Evolutionary conservation across 2,329 filamentous ascomycete genomes (phyloP).

Genomic region (Cadophora sp.): DNA sequence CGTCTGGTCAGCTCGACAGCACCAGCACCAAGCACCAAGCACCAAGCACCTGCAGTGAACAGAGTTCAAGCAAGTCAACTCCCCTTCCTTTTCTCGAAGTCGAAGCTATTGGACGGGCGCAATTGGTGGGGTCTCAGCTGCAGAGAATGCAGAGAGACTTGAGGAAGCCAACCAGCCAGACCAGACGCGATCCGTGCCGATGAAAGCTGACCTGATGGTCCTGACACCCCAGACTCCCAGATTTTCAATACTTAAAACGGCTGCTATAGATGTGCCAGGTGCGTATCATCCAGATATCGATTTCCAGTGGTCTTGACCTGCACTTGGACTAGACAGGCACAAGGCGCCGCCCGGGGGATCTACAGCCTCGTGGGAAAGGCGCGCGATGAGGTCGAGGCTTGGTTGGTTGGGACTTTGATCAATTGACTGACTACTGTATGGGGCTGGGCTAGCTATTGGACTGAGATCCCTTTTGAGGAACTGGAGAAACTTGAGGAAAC

Average conservation of each 20-base stretch:
- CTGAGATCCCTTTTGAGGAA: neutral
- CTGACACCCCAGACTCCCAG: neutral
- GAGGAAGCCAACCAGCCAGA: conserved; percentile 15
- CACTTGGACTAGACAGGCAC: neutral
- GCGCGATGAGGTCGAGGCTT: neutral
- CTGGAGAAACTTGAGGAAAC: neutral
- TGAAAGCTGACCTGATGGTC: conserved; percentile 9
- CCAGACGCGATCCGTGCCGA: conserved; percentile 22
- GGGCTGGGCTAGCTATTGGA: neutral
- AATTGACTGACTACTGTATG: neutral
- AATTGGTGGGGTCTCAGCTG: conserved; percentile 25
- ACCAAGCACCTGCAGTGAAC: neutral
- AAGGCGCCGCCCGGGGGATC: conserved; percentile 6
- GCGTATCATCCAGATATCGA: conserved; percentile 23
- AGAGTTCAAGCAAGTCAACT: neutral
- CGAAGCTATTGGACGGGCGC: conserved; percentile 18
- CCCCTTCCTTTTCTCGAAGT: conserved; percentile 25
- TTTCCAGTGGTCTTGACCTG: neutral
- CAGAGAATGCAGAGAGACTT: neutral
- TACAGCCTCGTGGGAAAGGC: conserved; percentile 5
- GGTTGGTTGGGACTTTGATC: neutral
- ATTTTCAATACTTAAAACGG: conserved; percentile 15
- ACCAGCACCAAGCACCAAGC: neutral
- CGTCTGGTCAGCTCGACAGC: neutral
- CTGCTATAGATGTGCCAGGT: conserved; percentile 24